A percentile compares a stretch with the other conserved stretches of the same genome.
Conservation (phyloP, 208 protist genomes). For the Leishmania turanica region DNA sequence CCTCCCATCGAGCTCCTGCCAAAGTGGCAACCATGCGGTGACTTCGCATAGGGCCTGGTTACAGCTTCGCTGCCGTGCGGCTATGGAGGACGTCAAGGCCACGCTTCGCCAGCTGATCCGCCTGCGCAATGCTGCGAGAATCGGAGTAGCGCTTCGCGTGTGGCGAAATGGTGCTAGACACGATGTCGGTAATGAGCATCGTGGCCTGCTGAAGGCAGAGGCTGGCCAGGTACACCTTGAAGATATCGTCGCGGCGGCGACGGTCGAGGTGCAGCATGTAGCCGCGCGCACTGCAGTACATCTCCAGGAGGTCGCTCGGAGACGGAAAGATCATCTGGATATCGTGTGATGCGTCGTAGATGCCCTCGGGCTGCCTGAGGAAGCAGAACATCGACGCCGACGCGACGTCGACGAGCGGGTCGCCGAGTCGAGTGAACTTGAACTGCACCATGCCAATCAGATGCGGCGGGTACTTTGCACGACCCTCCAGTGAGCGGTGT, state of each 20-base stretch:
- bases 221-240: constrained; percentile 71
- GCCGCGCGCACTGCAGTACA: constrained; percentile 66
- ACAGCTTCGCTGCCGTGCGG: constrained; percentile 43
- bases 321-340: constrained; percentile 63
- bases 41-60: background rate
- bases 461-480: constrained; percentile 70
- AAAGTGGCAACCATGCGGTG: background rate
- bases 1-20: background rate
- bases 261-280: constrained; percentile 71
- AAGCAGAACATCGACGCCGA: constrained; percentile 54
- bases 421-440: constrained; percentile 47
- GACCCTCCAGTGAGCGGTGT: constrained; percentile 74
- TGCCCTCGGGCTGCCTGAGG: constrained; percentile 49
- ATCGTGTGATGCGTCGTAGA: constrained; percentile 45
- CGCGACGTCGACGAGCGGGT: constrained; percentile 75
- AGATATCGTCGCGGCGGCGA: constrained; percentile 60
- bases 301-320: constrained; percentile 56
- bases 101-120: constrained; percentile 56
- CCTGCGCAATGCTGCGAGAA: constrained; percentile 48
- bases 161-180: background rate
- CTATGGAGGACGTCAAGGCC: constrained; percentile 55
- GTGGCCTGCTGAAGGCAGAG: constrained; percentile 55
- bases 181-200: constrained; percentile 41
- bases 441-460: constrained; percentile 60
- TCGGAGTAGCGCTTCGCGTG: constrained; percentile 22